A percentile compares a stretch with the other conserved stretches of the same genome.
phyloP scores from a whole-genome alignment of 2,329 filamentous ascomycete species.

The Chlorencoelia australis region DNA sequence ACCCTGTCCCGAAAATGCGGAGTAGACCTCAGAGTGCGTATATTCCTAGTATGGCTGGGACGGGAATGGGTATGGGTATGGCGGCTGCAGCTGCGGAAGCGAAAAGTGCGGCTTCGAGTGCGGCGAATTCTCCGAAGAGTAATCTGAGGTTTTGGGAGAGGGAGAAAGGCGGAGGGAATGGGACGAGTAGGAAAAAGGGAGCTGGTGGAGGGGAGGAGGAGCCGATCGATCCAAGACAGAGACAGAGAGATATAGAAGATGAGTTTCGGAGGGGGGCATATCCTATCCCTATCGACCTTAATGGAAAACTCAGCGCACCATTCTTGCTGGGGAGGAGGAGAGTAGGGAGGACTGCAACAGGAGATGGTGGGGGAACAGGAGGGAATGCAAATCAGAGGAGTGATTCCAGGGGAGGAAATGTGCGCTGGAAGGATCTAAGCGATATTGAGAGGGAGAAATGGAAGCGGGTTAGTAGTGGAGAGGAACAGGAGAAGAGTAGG shows the following conservation, averaged over 20 bases:
- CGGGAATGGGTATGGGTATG: neutral
- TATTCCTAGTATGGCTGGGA: neutral
- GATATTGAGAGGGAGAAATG: constrained; percentile 11
- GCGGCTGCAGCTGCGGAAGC: constrained; percentile 1
- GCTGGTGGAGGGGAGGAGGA: no score
- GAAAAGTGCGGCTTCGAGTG: constrained; percentile 1
- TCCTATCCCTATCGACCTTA: constrained; percentile 21
- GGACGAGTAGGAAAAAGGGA: no score
- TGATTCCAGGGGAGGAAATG: constrained; percentile 9
- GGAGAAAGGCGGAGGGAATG: constrained; percentile 18
- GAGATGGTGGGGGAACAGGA: constrained; percentile 6
- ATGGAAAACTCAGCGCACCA: constrained; percentile 22
- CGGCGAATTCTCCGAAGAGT: constrained; percentile 16
- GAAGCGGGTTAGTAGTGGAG: constrained; percentile 9
- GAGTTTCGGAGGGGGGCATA: constrained; percentile 15
- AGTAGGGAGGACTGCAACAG: constrained; percentile 5
- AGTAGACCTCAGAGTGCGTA: constrained; percentile 1
- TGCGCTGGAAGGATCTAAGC: constrained; percentile 16
- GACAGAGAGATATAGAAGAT: constrained; percentile 21
- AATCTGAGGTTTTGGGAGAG: constrained; percentile 8
- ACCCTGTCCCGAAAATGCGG: constrained; percentile 3
- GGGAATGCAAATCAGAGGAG: no score
- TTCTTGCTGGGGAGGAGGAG: constrained; percentile 27
- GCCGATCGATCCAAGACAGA: neutral
- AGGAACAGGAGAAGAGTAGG: constrained; percentile 12